Percentiles rank a stretch among this genome's conserved stretches.
Conservation (phyloP, 345 rosid genomes). For the Lenwebbia sp. region DNA sequence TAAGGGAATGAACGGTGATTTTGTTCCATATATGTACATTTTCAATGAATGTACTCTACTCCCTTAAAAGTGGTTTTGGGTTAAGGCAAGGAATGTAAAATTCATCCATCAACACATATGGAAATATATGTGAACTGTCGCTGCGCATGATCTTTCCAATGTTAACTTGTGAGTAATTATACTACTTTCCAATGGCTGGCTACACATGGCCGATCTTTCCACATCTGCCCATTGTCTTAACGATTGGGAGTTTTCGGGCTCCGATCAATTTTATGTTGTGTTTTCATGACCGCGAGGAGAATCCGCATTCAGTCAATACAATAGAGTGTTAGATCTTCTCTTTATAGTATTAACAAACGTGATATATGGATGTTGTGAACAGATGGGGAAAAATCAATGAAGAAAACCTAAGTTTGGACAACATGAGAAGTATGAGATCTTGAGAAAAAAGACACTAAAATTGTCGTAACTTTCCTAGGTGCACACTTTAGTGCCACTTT, state of each 20-base stretch:
- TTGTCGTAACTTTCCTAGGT: accelerated
- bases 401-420: background rate
- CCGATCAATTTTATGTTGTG: background rate
- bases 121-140: background rate
- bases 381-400: background rate
- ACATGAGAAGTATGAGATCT: too few species aligned
- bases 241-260: background rate
- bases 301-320: background rate
- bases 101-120: background rate
- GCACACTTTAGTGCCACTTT: accelerated
- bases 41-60: background rate
- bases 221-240: background rate
- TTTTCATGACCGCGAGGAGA: background rate
- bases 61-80: background rate
- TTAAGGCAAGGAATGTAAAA: background rate
- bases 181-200: background rate
- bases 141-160: background rate
- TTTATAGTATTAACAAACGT: background rate
- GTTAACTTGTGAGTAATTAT: background rate
- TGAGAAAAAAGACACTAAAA: background rate
- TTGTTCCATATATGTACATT: background rate
- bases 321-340: background rate
- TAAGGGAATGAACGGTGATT: background rate
- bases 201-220: background rate
- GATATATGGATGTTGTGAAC: background rate